phyloP scores from a whole-genome alignment of 2,329 filamentous ascomycete genomes.

The Trematosphaeria pertusa region DNA sequence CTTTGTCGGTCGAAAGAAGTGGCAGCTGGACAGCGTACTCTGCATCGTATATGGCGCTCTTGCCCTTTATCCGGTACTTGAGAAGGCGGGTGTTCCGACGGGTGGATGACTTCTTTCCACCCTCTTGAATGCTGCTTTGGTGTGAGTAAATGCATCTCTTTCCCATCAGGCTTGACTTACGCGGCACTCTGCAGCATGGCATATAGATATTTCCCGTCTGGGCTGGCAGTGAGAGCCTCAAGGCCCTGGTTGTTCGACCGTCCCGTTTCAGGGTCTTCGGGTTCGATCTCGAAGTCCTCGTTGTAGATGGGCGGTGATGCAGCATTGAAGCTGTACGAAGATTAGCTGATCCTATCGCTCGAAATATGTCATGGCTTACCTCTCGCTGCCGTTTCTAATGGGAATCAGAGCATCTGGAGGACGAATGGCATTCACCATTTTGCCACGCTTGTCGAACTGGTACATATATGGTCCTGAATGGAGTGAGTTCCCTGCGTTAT shows the following conservation, averaged over 20 bases:
- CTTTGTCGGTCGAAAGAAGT: constrained; percentile 60
- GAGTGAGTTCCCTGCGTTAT: neutral
- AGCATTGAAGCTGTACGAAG: constrained; percentile 63
- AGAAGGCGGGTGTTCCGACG: constrained; percentile 68
- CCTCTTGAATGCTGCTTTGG: constrained; percentile 44
- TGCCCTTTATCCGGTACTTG: constrained; percentile 65
- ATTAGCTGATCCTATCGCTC: neutral
- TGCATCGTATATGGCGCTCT: constrained; percentile 57
- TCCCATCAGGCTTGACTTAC: constrained; percentile 57
- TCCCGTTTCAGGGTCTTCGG: constrained; percentile 66
- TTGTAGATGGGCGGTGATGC: constrained; percentile 69
- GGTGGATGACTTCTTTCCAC: constrained; percentile 61
- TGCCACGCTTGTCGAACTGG: constrained; percentile 65
- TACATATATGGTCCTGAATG: constrained; percentile 70
- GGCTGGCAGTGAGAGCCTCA: constrained; percentile 70
- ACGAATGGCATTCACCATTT: constrained; percentile 68
- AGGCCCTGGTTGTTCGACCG: constrained; percentile 79
- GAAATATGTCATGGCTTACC: constrained; percentile 11
- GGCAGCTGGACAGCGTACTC: constrained; percentile 74
- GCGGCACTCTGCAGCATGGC: constrained; percentile 71
- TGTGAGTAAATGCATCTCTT: neutral
- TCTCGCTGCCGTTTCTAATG: constrained; percentile 64
- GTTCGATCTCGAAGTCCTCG: constrained; percentile 55
- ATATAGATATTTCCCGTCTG: constrained; percentile 69
- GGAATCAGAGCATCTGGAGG: constrained; percentile 71